Conservation (phyloP, 495 filamentous ascomycete genomes). For the Aspergillus taichungensis region DNA sequence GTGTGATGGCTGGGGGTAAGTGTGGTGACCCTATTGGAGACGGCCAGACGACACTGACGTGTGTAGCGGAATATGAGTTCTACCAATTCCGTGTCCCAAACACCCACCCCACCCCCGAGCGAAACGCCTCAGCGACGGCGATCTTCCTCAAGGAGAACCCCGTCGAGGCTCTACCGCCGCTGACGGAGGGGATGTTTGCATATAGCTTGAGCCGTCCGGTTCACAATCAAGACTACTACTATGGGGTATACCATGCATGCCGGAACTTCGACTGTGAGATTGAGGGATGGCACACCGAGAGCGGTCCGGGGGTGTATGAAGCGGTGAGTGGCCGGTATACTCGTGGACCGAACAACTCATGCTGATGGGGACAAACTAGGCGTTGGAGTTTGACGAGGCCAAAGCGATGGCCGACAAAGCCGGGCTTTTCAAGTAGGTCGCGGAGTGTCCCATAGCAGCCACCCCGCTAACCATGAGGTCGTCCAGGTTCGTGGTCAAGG, state of each 20-base stretch:
- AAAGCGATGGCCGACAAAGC: conserved; percentile 85
- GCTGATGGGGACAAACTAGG: conserved; percentile 26
- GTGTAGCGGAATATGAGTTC: conserved; percentile 90
- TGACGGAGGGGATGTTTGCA: conserved; percentile 97
- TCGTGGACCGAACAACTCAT: background rate
- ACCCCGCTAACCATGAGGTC: background rate
- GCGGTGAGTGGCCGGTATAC: conserved; percentile 46
- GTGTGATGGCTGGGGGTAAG: conserved; percentile 89
- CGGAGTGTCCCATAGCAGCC: background rate
- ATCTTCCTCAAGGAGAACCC: conserved; percentile 65
- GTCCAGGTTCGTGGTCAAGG: conserved; percentile 70
- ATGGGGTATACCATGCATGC: conserved; percentile 80
- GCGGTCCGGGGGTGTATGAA: conserved; percentile 91
- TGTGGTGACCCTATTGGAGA: background rate
- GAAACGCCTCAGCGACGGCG: conserved; percentile 63
- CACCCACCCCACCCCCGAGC: conserved; percentile 35
- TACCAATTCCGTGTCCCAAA: conserved; percentile 77
- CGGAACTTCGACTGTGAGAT: conserved; percentile 72
- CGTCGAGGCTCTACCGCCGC: conserved; percentile 56
- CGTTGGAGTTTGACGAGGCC: conserved; percentile 78
- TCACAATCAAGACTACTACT: conserved; percentile 92
- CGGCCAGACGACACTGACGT: conserved; percentile 2
- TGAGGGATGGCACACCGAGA: conserved; percentile 97
- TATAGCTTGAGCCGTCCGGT: conserved; percentile 89
- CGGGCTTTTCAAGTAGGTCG: conserved; percentile 74